A percentile compares a stretch with the other conserved stretches of the same genome.
These are phyloP conservation scores for Thraustotheca clavata DNA, from an alignment of 352 stramenopile species.

Conservation along the genomic window DNA sequence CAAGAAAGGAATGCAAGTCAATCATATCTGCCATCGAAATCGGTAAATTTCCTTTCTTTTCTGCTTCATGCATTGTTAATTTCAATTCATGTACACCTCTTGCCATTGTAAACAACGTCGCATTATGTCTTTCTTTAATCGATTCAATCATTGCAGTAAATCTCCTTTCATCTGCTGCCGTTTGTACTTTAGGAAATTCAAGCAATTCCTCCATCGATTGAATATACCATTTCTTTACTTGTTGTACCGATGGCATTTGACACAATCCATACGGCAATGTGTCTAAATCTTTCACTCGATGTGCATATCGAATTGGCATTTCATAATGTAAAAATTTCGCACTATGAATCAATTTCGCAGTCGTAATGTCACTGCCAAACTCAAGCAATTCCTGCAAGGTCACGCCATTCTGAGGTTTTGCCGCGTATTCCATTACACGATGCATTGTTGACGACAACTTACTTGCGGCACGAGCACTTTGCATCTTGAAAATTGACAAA, in stretches of 20 bases:
- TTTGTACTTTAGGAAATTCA: slow-evolving; percentile 75
- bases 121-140: slow-evolving; percentile 96
- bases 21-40: slow-evolving; percentile 86
- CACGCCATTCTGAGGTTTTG: slow-evolving; percentile 72
- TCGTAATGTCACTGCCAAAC: slow-evolving; percentile 72
- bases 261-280: slow-evolving; percentile 91
- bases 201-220: slow-evolving; percentile 94
- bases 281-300: slow-evolving; percentile 93
- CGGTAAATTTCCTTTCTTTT: slow-evolving; percentile 26
- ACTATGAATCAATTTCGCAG: slow-evolving; percentile 83
- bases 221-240: slow-evolving; percentile 97
- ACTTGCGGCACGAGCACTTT: background rate
- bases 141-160: slow-evolving; percentile 94
- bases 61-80: slow-evolving; percentile 43
- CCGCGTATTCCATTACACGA: slow-evolving; percentile 59
- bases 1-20: slow-evolving; percentile 96
- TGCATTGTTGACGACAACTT: slow-evolving; percentile 29
- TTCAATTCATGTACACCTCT: slow-evolving; percentile 97
- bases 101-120: slow-evolving; percentile 99
- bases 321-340: slow-evolving; percentile 97
- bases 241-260: slow-evolving; percentile 89
- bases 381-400: slow-evolving; percentile 84
- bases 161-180: slow-evolving; percentile 75
- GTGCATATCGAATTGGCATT: slow-evolving; percentile 96
- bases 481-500: background rate